A percentile compares a stretch with the other conserved stretches of the same genome.
phyloP scores from a whole-genome alignment of 1,284 basidiomycete genomes.

The Schizopora paradoxa region DNA sequence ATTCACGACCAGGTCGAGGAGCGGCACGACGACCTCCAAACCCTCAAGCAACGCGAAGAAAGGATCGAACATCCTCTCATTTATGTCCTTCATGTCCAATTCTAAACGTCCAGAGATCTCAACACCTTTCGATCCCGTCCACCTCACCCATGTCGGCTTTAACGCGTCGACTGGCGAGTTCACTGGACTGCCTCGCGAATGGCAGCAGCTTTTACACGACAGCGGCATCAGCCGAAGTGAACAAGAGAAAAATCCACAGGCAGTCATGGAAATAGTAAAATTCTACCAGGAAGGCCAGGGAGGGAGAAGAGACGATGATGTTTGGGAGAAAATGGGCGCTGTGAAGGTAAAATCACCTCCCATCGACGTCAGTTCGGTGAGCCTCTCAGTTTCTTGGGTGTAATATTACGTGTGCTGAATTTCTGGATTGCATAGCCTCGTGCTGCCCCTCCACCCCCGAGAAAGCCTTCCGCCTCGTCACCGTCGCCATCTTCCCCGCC shows the following conservation, averaged over 20 bases:
- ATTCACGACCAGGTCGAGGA: conserved; percentile 30
- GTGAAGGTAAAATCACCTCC: conserved; percentile 5
- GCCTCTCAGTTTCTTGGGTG: background rate
- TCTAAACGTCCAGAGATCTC: conserved; percentile 91
- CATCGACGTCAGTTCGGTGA: background rate
- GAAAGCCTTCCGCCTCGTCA: conserved; percentile 38
- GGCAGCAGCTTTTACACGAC: conserved; percentile 97
- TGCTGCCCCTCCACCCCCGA: conserved; percentile 49
- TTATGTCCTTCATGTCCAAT: conserved; percentile 74
- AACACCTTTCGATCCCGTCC: conserved; percentile 98
- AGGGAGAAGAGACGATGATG: conserved; percentile 51
- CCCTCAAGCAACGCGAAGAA: conserved; percentile 42
- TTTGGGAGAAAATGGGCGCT: conserved; percentile 76
- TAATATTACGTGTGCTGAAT: no score
- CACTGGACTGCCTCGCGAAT: conserved; percentile 96
- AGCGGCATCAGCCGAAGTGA: conserved; percentile 92
- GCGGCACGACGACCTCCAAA: conserved; percentile 54
- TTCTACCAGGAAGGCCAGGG: conserved; percentile 79
- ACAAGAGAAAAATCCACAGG: conserved; percentile 97
- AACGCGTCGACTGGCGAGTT: conserved; percentile 98
- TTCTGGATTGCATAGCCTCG: conserved; percentile 39
- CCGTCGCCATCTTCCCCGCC: conserved; percentile 30
- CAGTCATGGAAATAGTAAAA: conserved; percentile 98
- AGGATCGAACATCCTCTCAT: conserved; percentile 54
- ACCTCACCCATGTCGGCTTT: conserved; percentile 99